Evolutionary conservation across 768 basidiomycete genomes (phyloP).

Genomic region (Podaxis pistillaris): DNA sequence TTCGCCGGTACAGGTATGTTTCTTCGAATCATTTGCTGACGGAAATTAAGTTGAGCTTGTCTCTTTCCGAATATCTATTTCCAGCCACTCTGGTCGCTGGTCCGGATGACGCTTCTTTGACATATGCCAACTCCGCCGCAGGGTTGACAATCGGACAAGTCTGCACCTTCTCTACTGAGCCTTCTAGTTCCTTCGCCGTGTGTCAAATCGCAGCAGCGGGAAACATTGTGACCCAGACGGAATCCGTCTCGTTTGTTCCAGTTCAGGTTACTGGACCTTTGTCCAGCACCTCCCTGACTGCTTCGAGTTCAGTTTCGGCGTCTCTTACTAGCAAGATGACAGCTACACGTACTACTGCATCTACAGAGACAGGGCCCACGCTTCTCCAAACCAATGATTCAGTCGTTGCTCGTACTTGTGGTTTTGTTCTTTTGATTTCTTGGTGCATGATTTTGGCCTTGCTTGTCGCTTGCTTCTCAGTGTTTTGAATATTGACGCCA

Average conservation of each 20-base stretch:
- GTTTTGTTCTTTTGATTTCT: background rate
- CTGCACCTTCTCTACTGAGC: slow-evolving; percentile 20
- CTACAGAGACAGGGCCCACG: background rate
- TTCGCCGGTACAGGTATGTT: background rate
- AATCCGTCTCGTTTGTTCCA: background rate
- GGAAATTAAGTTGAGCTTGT: background rate
- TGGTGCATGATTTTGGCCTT: background rate
- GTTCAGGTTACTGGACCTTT: background rate
- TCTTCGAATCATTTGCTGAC: background rate
- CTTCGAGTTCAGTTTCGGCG: background rate
- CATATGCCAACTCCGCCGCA: slow-evolving; percentile 26
- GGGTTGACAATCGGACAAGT: slow-evolving; percentile 17
- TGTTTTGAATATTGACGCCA: background rate
- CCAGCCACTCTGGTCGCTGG: slow-evolving; percentile 35
- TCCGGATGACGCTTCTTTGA: slow-evolving; percentile 35
- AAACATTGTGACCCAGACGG: background rate
- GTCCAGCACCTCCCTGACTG: background rate
- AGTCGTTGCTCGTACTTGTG: background rate
- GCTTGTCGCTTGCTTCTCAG: background rate
- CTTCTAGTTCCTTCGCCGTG: background rate
- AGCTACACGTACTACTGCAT: background rate
- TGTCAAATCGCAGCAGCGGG: background rate
- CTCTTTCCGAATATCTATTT: background rate
- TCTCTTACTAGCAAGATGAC: background rate
- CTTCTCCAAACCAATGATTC: background rate